phyloP scores from a whole-genome alignment of 345 rosid genomes.

The Gossypium bickii region DNA sequence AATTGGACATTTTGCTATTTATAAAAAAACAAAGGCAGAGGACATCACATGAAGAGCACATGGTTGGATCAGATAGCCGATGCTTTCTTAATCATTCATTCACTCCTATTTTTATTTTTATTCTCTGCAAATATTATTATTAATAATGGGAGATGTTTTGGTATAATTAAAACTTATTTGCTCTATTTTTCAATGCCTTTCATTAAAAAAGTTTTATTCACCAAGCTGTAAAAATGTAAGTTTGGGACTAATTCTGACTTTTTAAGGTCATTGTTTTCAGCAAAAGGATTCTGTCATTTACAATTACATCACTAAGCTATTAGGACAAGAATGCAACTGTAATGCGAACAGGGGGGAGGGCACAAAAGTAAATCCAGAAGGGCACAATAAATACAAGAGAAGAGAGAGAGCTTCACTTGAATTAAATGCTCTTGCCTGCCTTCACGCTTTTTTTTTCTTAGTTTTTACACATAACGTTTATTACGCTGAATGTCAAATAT shows the following conservation, averaged over 20 bases:
- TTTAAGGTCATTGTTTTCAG: no score
- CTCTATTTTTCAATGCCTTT: no score
- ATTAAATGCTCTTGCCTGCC: neutral
- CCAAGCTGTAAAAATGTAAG: no score
- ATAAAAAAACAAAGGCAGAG: neutral
- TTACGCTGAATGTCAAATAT: no score
- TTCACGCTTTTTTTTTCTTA: neutral
- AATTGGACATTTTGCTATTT: slow-evolving; percentile 12
- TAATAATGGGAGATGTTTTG: slow-evolving; percentile 9
- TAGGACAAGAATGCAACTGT: neutral
- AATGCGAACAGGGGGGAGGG: neutral
- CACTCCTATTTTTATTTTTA: neutral
- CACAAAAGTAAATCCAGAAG: neutral
- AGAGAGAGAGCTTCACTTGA: neutral
- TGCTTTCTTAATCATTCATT: neutral
- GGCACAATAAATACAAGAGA: neutral
- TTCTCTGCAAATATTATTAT: neutral
- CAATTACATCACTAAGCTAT: neutral
- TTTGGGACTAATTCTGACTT: no score
- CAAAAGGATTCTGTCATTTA: no score
- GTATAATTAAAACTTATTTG: no score
- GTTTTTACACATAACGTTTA: neutral
- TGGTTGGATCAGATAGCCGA: slow-evolving; percentile 22
- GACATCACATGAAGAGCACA: slow-evolving; percentile 25
- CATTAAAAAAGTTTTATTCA: no score